Conservation (phyloP, 441 rosid species). For the Adansonia gregorii region DNA sequence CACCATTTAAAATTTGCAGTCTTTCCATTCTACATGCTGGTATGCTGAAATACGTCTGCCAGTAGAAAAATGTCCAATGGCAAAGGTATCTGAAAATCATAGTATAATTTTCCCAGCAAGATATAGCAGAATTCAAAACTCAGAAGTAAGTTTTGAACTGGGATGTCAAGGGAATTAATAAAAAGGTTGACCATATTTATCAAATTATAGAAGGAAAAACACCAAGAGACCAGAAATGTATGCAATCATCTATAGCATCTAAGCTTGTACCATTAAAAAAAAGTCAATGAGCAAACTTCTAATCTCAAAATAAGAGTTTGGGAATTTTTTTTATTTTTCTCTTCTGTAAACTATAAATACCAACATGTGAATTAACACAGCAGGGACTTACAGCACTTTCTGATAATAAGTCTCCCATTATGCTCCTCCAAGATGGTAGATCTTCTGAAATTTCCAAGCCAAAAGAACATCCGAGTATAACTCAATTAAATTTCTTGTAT, state of each 20-base stretch:
- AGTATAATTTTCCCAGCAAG: neutral
- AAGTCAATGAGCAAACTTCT: no score
- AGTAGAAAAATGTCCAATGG: no score
- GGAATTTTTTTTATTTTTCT: no score
- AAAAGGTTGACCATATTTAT: neutral
- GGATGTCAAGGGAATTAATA: neutral
- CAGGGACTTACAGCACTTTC: conserved; percentile 42
- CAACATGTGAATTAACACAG: neutral
- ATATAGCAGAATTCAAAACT: neutral
- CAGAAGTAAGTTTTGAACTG: neutral
- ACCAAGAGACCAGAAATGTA: neutral
- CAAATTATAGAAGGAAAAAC: neutral
- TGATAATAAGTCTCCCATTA: conserved; percentile 66
- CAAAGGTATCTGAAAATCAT: neutral
- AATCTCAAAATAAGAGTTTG: no score
- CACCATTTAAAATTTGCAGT: neutral
- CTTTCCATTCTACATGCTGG: neutral
- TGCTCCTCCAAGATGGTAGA: conserved; percentile 70
- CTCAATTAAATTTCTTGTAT: neutral
- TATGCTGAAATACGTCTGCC: no score
- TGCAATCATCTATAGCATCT: no score
- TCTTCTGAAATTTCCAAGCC: conserved; percentile 54
- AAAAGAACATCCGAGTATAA: neutral
- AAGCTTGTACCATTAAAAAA: no score
- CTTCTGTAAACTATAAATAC: neutral